Conservation (phyloP, 1,284 basidiomycete species). For the Boletus smithii region DNA sequence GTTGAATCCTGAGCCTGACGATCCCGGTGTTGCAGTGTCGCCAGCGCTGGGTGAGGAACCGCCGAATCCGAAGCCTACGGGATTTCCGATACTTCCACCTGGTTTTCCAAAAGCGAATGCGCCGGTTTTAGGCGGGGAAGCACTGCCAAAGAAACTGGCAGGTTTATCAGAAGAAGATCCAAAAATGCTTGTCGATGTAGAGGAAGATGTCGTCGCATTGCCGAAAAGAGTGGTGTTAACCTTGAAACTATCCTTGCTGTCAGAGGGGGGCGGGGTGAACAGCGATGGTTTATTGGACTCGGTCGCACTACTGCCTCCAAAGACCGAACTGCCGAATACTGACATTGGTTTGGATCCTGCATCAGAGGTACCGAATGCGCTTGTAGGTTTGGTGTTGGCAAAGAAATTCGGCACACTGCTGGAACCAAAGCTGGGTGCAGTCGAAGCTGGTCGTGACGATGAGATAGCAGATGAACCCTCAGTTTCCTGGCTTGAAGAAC, state of each 20-base stretch:
- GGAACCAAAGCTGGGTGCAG: slow-evolving; percentile 18
- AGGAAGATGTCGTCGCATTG: slow-evolving; percentile 10
- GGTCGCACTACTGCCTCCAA: slow-evolving; percentile 16
- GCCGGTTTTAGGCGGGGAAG: slow-evolving; percentile 24
- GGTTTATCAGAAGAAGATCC: slow-evolving; percentile 28
- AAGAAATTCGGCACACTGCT: slow-evolving; percentile 26
- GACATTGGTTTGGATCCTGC: slow-evolving; percentile 21
- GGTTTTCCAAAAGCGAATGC: slow-evolving; percentile 32
- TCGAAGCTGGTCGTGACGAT: slow-evolving; percentile 12
- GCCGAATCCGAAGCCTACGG: slow-evolving; percentile 57
- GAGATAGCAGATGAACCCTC: slow-evolving; percentile 6
- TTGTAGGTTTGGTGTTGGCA: slow-evolving; percentile 16
- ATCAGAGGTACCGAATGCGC: slow-evolving; percentile 20
- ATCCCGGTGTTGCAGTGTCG: slow-evolving; percentile 16
- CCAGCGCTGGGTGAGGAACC: slow-evolving; percentile 37
- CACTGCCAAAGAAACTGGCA: slow-evolving; percentile 32
- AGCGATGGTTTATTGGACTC: slow-evolving; percentile 18
- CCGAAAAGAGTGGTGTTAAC: slow-evolving; percentile 19
- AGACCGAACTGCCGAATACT: slow-evolving; percentile 28
- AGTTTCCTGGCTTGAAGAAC: slow-evolving; percentile 8
- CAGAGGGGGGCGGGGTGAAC: slow-evolving; percentile 11
- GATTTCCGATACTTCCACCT: slow-evolving; percentile 52
- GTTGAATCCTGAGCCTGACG: slow-evolving; percentile 19
- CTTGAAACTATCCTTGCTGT: slow-evolving; percentile 17
- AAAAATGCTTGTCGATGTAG: slow-evolving; percentile 20